Evolutionary conservation across 345 rosid genomes (phyloP).

Genomic region (Gossypium turneri): DNA sequence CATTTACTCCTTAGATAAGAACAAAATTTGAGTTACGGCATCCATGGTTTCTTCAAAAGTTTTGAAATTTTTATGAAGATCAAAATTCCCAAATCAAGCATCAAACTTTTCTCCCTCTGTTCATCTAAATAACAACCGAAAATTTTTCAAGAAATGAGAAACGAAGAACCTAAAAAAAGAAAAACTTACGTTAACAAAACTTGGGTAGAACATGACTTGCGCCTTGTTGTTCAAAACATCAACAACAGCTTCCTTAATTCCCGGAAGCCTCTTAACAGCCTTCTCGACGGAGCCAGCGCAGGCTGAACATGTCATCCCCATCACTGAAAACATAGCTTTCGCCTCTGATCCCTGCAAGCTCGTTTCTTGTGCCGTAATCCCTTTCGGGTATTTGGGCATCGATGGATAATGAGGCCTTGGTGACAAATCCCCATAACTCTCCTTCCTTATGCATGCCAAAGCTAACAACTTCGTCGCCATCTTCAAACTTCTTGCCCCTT

Average conservation of each 20-base stretch:
- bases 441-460: conserved; percentile 57
- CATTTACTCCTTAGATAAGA: too few species aligned
- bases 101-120: too few species aligned
- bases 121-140: too few species aligned
- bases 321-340: conserved; percentile 58
- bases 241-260: conserved; percentile 66
- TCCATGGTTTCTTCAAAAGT: too few species aligned
- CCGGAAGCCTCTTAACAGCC: conserved; percentile 81
- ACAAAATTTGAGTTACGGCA: too few species aligned
- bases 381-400: conserved; percentile 62
- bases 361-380: conserved; percentile 32
- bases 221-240: conserved; percentile 70
- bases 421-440: conserved; percentile 37
- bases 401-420: conserved; percentile 60
- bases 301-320: conserved; percentile 86
- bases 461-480: conserved; percentile 77
- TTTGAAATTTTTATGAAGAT: too few species aligned
- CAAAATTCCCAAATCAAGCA: too few species aligned
- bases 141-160: not conserved
- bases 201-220: conserved; percentile 62
- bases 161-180: not conserved
- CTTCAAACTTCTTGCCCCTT: not conserved
- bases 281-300: conserved; percentile 95
- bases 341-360: conserved; percentile 33
- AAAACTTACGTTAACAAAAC: conserved; percentile 50